phyloP scores from a whole-genome alignment of 768 basidiomycete species.

The Tricholoma terreum region DNA sequence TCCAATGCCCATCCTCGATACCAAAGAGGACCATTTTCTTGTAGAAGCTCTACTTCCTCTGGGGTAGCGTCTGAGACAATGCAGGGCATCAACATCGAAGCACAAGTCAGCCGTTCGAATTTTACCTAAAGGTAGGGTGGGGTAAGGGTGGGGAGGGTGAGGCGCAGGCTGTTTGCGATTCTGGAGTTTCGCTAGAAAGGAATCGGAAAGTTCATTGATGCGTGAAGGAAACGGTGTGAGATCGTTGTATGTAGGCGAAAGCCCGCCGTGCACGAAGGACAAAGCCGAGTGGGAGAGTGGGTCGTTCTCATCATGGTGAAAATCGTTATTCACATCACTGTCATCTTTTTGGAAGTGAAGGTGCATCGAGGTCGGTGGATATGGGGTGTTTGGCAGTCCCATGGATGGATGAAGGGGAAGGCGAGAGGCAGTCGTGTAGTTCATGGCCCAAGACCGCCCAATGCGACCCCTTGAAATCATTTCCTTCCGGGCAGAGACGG shows the following conservation, averaged over 20 bases:
- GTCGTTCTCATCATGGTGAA: slow-evolving; percentile 31
- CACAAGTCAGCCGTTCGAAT: background rate
- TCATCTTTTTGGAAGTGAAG: slow-evolving; percentile 17
- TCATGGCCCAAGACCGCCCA: slow-evolving; percentile 78
- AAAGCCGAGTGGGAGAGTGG: slow-evolving; percentile 76
- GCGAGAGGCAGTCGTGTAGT: slow-evolving; percentile 80
- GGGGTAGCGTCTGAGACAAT: slow-evolving; percentile 48
- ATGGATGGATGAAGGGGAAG: slow-evolving; percentile 75
- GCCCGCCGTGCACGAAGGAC: slow-evolving; percentile 92
- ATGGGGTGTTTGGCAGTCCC: slow-evolving; percentile 64
- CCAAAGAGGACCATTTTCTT: slow-evolving; percentile 84
- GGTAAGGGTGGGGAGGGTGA: slow-evolving; percentile 76
- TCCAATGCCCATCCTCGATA: slow-evolving; percentile 91
- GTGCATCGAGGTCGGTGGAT: slow-evolving; percentile 36
- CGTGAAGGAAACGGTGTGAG: slow-evolving; percentile 79
- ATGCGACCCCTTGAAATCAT: slow-evolving; percentile 74
- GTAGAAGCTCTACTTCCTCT: slow-evolving; percentile 73
- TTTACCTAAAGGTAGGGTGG: slow-evolving; percentile 59
- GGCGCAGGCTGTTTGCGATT: slow-evolving; percentile 65
- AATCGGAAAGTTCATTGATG: slow-evolving; percentile 74
- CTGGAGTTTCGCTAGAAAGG: slow-evolving; percentile 71
- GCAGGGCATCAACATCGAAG: slow-evolving; percentile 8
- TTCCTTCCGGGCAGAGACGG: slow-evolving; percentile 65
- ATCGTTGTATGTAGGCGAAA: slow-evolving; percentile 71
- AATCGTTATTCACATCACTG: slow-evolving; percentile 13